phyloP scores from a whole-genome alignment of 768 basidiomycete species.

The Leccinum disarticulatum region DNA sequence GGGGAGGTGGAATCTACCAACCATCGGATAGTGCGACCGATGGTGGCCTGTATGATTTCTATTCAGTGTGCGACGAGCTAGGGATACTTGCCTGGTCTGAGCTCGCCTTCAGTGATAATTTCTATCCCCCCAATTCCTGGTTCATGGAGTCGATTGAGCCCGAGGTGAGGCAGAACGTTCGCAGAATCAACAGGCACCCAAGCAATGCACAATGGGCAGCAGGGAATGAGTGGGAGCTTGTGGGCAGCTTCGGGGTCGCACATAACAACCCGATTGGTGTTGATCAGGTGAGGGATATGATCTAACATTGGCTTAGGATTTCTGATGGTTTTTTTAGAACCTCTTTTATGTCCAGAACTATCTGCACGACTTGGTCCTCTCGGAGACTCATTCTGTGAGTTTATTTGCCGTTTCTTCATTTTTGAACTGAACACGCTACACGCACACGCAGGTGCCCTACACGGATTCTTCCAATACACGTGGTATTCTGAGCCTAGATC shows the following conservation, averaged over 20 bases:
- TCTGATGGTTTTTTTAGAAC: conserved; percentile 34
- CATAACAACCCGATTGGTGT: too few relatives aligned
- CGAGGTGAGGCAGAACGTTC: conserved; percentile 50
- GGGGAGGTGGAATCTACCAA: conserved; percentile 59
- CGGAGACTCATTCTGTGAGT: conserved; percentile 49
- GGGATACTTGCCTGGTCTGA: conserved; percentile 64
- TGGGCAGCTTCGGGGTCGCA: too few relatives aligned
- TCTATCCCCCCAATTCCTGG: conserved; percentile 57
- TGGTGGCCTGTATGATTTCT: conserved; percentile 54
- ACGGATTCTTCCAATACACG: conserved; percentile 59
- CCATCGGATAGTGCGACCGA: conserved; percentile 40
- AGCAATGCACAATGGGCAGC: conserved; percentile 62
- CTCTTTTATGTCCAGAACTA: conserved; percentile 52
- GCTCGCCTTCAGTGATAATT: conserved; percentile 42
- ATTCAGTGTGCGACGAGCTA: conserved; percentile 57
- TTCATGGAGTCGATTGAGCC: conserved; percentile 50
- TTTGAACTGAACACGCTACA: background rate
- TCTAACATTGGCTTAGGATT: background rate
- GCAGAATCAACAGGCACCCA: conserved; percentile 54
- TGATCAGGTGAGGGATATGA: conserved; percentile 41
- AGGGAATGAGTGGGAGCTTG: conserved; percentile 46
- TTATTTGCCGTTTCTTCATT: background rate
- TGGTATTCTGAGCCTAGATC: conserved; percentile 56
- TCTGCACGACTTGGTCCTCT: conserved; percentile 44
- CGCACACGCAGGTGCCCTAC: conserved; percentile 45